Base-by-base conservation (phyloP, 768 basidiomycete species). In the Filobasidium floriforme region DNA sequence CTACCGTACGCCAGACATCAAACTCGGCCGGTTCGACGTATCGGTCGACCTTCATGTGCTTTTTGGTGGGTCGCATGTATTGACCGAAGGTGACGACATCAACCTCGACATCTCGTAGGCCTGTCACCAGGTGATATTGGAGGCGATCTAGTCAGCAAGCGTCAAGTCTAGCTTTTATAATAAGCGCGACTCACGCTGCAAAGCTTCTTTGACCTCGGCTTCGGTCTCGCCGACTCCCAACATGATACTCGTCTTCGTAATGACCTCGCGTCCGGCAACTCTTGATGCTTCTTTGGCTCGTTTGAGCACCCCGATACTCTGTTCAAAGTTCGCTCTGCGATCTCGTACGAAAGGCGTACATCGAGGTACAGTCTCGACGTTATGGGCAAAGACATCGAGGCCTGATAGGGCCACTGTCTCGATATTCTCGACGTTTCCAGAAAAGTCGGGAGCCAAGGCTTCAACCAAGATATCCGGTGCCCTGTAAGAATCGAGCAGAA, bases 181-280 rank as follows among this genome's bases (percentile, higher is more conserved):
- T n/a, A n/a, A 37, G 32, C 4, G 32, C 32, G 46, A 79, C 83
- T 73, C 63, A 92, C 94, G 89, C 82, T 84, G 84, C 4, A 99
- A 82, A 1, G 93, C 86, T 73, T 88, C 85, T 77, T 88, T 78
- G 14, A 99, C 73, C 77, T 99, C 90, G 5, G 89, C 86, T 49
- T 86, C 85, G 46, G 83, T 85, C 81, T 99, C 96, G 10, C 96
- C 96, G 1, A 98, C 87, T 66, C 96, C 96, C 55, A 99, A 85
- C 96, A 99, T 99, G 67, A 99, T 88, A 75, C 93, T 97, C 10
- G 92, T 97, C 82, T 99, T 99, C 10, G 96, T 98, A 64, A 99
- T 83, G 41, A 82, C 62, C 87, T 92, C 79, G 65, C 76, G 75
- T 10, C 73, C 71, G 4, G 73, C 73, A 51, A 60, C 73, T 14